Evolutionary conservation across 139 green algal species (phyloP), one percentile per base, ranked within the genome.

Genomic region (Chlamydomonas asymmetrica): DNA sequence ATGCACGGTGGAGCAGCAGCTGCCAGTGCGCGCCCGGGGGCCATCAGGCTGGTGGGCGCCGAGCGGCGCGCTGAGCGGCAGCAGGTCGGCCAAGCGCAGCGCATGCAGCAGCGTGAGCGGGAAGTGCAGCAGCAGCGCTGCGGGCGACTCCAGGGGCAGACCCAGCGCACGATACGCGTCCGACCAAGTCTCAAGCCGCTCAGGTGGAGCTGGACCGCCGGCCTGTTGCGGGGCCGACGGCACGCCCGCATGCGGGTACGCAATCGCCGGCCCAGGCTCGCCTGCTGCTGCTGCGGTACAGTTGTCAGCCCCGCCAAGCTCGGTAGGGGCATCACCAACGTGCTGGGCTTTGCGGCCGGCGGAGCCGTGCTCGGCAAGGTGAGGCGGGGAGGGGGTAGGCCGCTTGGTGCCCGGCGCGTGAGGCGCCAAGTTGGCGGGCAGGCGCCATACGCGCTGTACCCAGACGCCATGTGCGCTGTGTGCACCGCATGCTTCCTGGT

Each of bases 101-200:
- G 73, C 54, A 38, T 75, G 66, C 35, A 65, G 49, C 66, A 83
- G 74, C 6, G 80, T 80, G 10, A 83, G 63, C 22, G 43, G 52
- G 18, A 72, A 71, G 39, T 84, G 76, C 62, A 87, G 61, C 54
- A 83, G 64, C 61, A 87, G 67, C 10, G 81, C 67, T 1, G 62
- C 71, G 9, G 81, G 81, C 0, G 76, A 83, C 16, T 60, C 61
- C 4, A 71, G 67, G 1, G 71, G 61, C 61, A 87, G 72, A 7
- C 81, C 60, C 0, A 68, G 50, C 59, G 63, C 43, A 3, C 27
- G 37, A n/a, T n/a, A n/a, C n/a, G n/a, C n/a, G n/a, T n/a, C n/a
- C n/a, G n/a, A n/a, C n/a, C n/a, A n/a, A n/a, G n/a, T n/a, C n/a
- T n/a, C n/a, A n/a, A n/a, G n/a, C n/a, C n/a, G n/a, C n/a, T n/a